A percentile compares a stretch with the other conserved stretches of the same genome.
Evolutionary conservation across 768 basidiomycete species (phyloP).

Genomic region (Botryobasidium botryosum): DNA sequence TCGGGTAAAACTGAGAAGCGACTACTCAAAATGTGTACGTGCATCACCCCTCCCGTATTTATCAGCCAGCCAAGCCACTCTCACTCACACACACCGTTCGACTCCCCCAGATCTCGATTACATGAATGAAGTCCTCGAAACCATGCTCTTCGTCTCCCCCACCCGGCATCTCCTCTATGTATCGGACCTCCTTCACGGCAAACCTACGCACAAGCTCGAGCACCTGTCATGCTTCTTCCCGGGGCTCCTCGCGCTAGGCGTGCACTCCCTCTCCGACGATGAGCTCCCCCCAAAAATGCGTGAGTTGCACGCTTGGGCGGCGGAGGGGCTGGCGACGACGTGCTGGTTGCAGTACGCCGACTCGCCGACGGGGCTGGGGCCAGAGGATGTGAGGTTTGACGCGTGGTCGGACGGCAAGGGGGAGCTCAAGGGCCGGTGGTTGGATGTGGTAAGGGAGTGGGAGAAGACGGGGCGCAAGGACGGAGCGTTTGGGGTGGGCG

Average conservation of each 20-base stretch:
- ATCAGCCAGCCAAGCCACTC: background rate
- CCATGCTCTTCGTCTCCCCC: conserved; percentile 50
- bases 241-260: conserved; percentile 57
- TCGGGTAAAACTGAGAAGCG: conserved; percentile 42
- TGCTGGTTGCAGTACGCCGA: conserved; percentile 61
- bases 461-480: conserved; percentile 18
- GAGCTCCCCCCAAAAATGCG: conserved; percentile 34
- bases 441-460: conserved; percentile 26
- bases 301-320: conserved; percentile 58
- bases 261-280: conserved; percentile 36
- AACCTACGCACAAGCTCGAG: conserved; percentile 31
- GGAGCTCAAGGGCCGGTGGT: conserved; percentile 19
- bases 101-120: conserved; percentile 12
- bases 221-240: conserved; percentile 68
- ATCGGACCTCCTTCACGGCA: conserved; percentile 28
- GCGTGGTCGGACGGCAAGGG: conserved; percentile 21
- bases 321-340: conserved; percentile 53
- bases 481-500: conserved; percentile 1
- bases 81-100: conserved; percentile 29
- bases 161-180: conserved; percentile 50
- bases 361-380: conserved; percentile 47
- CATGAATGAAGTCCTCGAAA: conserved; percentile 15
- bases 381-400: conserved; percentile 37
- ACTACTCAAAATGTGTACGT: conserved; percentile 51
- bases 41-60: background rate